A percentile compares a stretch with the other conserved stretches of the same genome.
phyloP scores from a whole-genome alignment of 257 asterid species.

The Lycium barbarum region DNA sequence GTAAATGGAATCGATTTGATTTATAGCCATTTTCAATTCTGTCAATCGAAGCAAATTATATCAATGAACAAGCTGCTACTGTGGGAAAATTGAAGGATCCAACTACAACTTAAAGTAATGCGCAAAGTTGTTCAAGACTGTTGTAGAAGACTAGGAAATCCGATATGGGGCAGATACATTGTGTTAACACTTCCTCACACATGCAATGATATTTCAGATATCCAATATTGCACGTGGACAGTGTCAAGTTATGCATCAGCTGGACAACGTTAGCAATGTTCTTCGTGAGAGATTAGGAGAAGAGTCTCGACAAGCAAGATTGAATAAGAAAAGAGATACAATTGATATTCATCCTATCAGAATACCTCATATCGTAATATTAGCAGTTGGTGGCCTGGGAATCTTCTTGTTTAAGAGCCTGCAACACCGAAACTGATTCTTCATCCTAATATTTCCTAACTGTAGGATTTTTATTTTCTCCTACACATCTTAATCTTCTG shows the following conservation, averaged over 20 bases:
- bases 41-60: too few species aligned
- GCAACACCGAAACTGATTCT: constrained; percentile 35
- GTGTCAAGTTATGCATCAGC: constrained; percentile 80
- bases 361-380: constrained; percentile 36
- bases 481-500: not conserved
- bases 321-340: constrained; percentile 33
- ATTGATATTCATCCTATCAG: constrained; percentile 25
- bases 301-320: constrained; percentile 26
- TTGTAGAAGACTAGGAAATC: too few species aligned
- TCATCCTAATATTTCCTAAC: not conserved
- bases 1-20: too few species aligned
- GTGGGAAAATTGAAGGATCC: too few species aligned
- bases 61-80: too few species aligned
- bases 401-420: constrained; percentile 45
- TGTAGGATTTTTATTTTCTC: constrained; percentile 2
- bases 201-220: constrained; percentile 47
- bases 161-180: too few species aligned
- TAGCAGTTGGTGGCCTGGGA: constrained; percentile 52
- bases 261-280: constrained; percentile 69
- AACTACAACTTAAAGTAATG: too few species aligned
- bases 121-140: too few species aligned
- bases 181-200: too few species aligned
- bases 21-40: too few species aligned
- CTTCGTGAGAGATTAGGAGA: constrained; percentile 46
- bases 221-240: constrained; percentile 72